Percentiles rank a stretch among this genome's conserved stretches.
Conservation (phyloP, 768 basidiomycete species). For the Rubroboletus pulcherrimus region DNA sequence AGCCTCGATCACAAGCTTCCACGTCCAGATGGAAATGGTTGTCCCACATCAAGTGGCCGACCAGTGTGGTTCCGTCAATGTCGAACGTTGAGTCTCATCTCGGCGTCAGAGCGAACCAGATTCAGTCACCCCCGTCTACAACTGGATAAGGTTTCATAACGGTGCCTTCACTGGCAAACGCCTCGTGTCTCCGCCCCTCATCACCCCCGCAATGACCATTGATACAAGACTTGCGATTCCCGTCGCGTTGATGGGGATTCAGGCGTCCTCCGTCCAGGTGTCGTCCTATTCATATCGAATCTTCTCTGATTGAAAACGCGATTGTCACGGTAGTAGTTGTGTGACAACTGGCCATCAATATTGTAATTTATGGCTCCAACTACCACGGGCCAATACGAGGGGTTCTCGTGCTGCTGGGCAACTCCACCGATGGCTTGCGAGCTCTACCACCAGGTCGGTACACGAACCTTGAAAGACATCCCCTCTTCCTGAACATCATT, state of each 20-base stretch:
- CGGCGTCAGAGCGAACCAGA: slow-evolving; percentile 23
- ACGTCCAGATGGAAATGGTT: slow-evolving; percentile 11
- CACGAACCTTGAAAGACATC: slow-evolving; percentile 10
- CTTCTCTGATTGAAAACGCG: slow-evolving; percentile 16
- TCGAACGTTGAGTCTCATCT: slow-evolving; percentile 16
- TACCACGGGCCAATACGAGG: slow-evolving; percentile 6
- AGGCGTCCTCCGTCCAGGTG: slow-evolving; percentile 5
- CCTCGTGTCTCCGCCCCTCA: slow-evolving; percentile 18
- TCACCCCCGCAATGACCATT: slow-evolving; percentile 21
- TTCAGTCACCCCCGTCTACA: slow-evolving; percentile 6
- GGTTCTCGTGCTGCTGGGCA: background rate
- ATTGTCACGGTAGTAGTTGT: slow-evolving; percentile 14
- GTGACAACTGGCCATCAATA: slow-evolving; percentile 8
- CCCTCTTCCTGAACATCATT: slow-evolving; percentile 8
- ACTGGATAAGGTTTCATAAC: slow-evolving; percentile 24
- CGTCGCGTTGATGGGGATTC: slow-evolving; percentile 9
- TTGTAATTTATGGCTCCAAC: background rate
- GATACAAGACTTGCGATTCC: slow-evolving; percentile 14
- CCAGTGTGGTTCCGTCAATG: background rate
- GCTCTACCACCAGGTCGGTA: slow-evolving; percentile 2
- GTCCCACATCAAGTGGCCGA: slow-evolving; percentile 5
- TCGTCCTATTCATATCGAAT: slow-evolving; percentile 17
- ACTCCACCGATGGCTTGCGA: slow-evolving; percentile 1
- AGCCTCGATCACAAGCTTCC: slow-evolving; percentile 18
- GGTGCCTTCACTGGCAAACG: background rate